A percentile compares a stretch with the other conserved stretches of the same genome.
phyloP scores from a whole-genome alignment of 1,139 yeast genomes.

The Saccharomycopsis hybrid region DNA sequence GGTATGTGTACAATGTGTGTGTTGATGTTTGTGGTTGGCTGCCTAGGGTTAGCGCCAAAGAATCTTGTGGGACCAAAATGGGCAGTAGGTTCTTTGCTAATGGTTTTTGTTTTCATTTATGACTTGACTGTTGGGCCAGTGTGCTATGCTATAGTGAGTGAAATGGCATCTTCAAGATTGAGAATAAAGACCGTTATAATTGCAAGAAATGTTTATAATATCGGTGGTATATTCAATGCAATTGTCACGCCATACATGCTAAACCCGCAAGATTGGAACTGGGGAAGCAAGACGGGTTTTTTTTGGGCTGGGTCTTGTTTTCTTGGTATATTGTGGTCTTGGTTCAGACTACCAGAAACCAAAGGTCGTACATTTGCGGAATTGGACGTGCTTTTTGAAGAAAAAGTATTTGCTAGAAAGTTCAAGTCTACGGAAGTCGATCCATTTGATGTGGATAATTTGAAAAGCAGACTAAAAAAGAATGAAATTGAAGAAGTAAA shows the following conservation, averaged over 20 bases:
- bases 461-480: not conserved
- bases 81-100: conserved; percentile 45
- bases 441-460: conserved; percentile 6
- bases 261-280: conserved; percentile 41
- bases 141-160: conserved; percentile 36
- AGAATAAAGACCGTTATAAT: conserved; percentile 37
- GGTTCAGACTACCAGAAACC: conserved; percentile 39
- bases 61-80: conserved; percentile 32
- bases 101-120: conserved; percentile 33
- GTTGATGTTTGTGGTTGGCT: conserved; percentile 31
- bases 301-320: conserved; percentile 35
- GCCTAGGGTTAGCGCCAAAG: conserved; percentile 29
- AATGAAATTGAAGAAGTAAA: not conserved
- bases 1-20: conserved; percentile 29
- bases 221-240: conserved; percentile 31
- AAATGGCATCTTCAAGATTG: conserved; percentile 34
- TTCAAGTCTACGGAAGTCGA: conserved; percentile 24
- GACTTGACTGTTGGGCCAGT: conserved; percentile 35
- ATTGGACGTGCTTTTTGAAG: conserved; percentile 32
- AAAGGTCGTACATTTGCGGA: conserved; percentile 38
- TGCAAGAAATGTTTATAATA: conserved; percentile 32
- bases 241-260: conserved; percentile 39
- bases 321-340: conserved; percentile 28
- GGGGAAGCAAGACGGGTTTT: conserved; percentile 39
- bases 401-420: conserved; percentile 31